Conservation (phyloP, 2,329 filamentous ascomycete genomes). For the Sclerotinia trifoliorum region DNA sequence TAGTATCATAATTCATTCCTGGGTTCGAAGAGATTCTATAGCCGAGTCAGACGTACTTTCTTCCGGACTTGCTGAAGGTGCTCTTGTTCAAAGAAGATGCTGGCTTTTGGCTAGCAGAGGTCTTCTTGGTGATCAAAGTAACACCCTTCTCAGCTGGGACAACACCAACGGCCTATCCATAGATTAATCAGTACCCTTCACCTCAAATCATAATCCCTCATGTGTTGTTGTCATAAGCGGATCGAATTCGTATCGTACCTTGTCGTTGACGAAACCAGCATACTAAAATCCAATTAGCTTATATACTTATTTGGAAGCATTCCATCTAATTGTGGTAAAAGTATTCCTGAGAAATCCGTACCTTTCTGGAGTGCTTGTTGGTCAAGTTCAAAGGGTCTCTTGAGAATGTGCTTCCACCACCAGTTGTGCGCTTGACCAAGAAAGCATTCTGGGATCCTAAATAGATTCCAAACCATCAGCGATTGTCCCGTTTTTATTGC, state of each 20-base stretch:
- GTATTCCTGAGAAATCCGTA: conserved; percentile 44
- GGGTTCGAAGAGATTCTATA: not conserved
- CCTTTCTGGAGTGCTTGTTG: conserved; percentile 92
- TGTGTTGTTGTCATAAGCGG: not conserved
- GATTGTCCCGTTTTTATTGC: not conserved
- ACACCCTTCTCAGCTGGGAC: conserved; percentile 73
- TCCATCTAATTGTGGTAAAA: not conserved
- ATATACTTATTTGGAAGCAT: not conserved
- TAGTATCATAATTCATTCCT: not conserved
- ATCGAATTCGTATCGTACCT: conserved; percentile 58
- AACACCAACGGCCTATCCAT: conserved; percentile 71
- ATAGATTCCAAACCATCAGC: conserved; percentile 23
- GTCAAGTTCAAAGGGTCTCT: conserved; percentile 89
- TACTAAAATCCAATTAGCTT: conserved; percentile 55
- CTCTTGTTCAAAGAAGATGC: conserved; percentile 62
- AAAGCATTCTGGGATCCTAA: conserved; percentile 83
- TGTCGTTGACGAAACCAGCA: conserved; percentile 89
- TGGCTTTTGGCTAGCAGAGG: conserved; percentile 69
- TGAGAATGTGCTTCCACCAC: conserved; percentile 85
- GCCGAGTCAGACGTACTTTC: conserved; percentile 63
- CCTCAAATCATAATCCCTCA: conserved; percentile 15
- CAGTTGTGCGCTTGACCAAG: conserved; percentile 83
- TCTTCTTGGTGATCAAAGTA: conserved; percentile 81
- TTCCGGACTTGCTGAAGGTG: conserved; percentile 70
- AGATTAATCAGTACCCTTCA: conserved; percentile 27